Evolutionary conservation across 1,139 yeast genomes (phyloP), one percentile per base, ranked within the genome.

Genomic region (Yamadazyma spencermartinsiae): DNA sequence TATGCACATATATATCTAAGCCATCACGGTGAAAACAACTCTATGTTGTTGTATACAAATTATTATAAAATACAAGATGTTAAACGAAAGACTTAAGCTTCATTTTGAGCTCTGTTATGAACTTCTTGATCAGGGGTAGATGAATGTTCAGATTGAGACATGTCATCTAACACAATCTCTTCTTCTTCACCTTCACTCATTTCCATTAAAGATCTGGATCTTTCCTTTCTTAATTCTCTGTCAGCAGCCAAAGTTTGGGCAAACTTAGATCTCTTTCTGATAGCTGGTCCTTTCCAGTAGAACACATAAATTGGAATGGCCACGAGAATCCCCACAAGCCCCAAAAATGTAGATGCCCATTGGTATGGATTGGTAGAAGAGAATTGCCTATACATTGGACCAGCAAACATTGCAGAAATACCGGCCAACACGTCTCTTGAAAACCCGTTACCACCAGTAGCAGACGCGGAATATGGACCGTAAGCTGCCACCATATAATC

Each of bases 361-460:
- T 61, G 65, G 24, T 61, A 44, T 27, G 63, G 64, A 37, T 43
- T 47, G 29, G 48, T 54, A 3, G 47, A 45, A 17, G 60, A 58
- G 38, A 65, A 60, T 26, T 64, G 57, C 20, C 40, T 46, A 48
- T 61, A 65, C 57, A 54, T 49, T 12, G 71, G 70, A 7, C 61
- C 60, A 11, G 69, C 55, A 42, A 57, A 62, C 62, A 63, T 61
- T 17, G 69, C 59, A 4, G 65, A 51, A 29, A 64, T 48, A 46
- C 71, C 71, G 1, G 70, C 68, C 35, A 65, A 49, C 36, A 64
- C 58, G 42, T 65, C 71, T 42, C 71, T 50, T n/a, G 71, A 64
- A 43, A 63, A 63, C 7, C 68, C 71, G 41, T 65, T 65, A 32
- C 71, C 71, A 14, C 70, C 70, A 5, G 71, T 65, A 7, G 70